A percentile compares a stretch with the other conserved stretches of the same genome.
phyloP scores from a whole-genome alignment of 106 monocot species.

The Dioscorea zingiberensis region DNA sequence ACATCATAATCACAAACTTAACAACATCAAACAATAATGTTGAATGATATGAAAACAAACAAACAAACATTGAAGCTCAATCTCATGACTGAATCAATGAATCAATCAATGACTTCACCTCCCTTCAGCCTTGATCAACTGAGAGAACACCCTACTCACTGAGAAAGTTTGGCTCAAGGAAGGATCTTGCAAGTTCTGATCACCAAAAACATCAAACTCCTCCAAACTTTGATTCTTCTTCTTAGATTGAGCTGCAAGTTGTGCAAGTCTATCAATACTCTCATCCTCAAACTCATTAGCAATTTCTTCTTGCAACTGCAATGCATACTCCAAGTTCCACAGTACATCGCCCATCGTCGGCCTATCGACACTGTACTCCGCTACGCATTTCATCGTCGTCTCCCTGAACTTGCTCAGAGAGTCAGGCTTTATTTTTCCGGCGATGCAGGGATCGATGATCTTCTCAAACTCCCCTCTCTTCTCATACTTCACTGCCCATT shows the following conservation, averaged over 20 bases:
- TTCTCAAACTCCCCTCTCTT: constrained; percentile 43
- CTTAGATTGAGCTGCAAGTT: constrained; percentile 21
- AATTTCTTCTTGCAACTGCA: constrained; percentile 55
- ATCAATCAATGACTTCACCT: constrained; percentile 24
- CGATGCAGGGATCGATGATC: constrained; percentile 37
- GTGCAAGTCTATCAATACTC: constrained; percentile 33
- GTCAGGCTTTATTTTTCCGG: constrained; percentile 35
- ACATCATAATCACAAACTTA: too few species aligned
- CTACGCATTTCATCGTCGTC: constrained; percentile 56
- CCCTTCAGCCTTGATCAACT: constrained; percentile 71
- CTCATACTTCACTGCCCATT: constrained; percentile 58
- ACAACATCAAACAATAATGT: too few species aligned
- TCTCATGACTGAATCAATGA: too few species aligned
- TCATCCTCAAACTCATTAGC: constrained; percentile 16
- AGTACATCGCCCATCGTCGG: constrained; percentile 69
- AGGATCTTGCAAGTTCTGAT: neutral
- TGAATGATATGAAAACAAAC: too few species aligned
- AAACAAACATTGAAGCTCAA: too few species aligned
- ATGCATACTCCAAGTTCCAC: constrained; percentile 62
- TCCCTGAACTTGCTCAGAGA: constrained; percentile 58
- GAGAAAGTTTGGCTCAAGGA: constrained; percentile 21
- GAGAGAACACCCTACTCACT: constrained; percentile 83
- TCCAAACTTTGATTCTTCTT: neutral
- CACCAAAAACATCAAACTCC: neutral
- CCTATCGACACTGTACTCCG: constrained; percentile 55